phyloP scores from a whole-genome alignment of 2,329 filamentous ascomycete species.

The Claviceps spartinae region DNA sequence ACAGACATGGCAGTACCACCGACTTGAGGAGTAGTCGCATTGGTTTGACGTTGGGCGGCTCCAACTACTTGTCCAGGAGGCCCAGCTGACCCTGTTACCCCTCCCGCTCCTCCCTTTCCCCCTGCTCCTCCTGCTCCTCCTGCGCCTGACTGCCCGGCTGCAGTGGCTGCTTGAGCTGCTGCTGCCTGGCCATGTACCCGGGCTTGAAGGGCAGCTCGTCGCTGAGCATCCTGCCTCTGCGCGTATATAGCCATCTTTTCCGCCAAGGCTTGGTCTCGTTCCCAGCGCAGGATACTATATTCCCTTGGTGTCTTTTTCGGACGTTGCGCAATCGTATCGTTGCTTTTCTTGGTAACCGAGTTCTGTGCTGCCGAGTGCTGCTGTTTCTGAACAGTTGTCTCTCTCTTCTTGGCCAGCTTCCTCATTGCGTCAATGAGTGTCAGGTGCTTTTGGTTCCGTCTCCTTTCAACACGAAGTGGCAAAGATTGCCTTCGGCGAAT shows the following conservation, averaged over 20 bases:
- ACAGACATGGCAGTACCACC: constrained; percentile 16
- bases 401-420: constrained; percentile 87
- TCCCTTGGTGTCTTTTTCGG: constrained; percentile 70
- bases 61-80: constrained; percentile 5
- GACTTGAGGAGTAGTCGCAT: constrained; percentile 15
- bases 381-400: constrained; percentile 74
- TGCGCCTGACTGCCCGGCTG: constrained; percentile 16
- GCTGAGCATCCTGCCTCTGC: constrained; percentile 45
- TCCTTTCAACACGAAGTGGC: constrained; percentile 73
- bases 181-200: constrained; percentile 31
- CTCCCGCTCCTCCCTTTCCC: constrained; percentile 17
- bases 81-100: constrained; percentile 8
- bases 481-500: constrained; percentile 58
- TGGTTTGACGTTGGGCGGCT: constrained; percentile 17
- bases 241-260: constrained; percentile 44
- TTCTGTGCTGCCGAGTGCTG: constrained; percentile 68
- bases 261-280: constrained; percentile 59
- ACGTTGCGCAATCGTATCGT: constrained; percentile 42
- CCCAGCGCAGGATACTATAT: constrained; percentile 79
- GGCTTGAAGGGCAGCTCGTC: constrained; percentile 36
- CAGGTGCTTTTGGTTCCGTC: constrained; percentile 74
- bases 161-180: constrained; percentile 26
- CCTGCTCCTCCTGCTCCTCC: background rate
- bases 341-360: constrained; percentile 69
- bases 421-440: constrained; percentile 89